Evolutionary conservation across 805 yeast species (phyloP).

Genomic region (Metschnikowia vanudenii): DNA sequence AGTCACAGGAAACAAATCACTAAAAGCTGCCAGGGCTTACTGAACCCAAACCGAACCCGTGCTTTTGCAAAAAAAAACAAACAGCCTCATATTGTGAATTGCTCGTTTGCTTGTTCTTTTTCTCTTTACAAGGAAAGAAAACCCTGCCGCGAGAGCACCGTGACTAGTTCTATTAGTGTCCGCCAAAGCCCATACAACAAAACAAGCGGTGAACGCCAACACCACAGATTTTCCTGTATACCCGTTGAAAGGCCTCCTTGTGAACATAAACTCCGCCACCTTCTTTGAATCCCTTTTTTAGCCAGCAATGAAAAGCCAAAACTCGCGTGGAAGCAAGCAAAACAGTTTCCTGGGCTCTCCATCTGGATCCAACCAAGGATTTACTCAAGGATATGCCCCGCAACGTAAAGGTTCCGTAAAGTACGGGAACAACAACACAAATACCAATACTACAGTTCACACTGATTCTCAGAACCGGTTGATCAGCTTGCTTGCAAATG

Average conservation of each 20-base stretch:
- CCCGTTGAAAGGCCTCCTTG: background rate
- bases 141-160: no score
- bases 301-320: conserved; percentile 10
- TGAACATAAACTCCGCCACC: no score
- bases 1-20: background rate
- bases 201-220: background rate
- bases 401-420: conserved; percentile 5
- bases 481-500: conserved; percentile 16
- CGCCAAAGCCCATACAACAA: no score
- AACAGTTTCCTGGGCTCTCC: conserved; percentile 4
- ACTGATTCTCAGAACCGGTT: conserved; percentile 5
- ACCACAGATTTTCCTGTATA: background rate
- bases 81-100: no score
- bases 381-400: background rate
- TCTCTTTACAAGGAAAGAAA: no score
- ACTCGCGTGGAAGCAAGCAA: conserved; percentile 13
- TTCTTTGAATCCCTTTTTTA: background rate
- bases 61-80: no score
- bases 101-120: no score
- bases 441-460: background rate
- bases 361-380: background rate
- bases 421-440: background rate
- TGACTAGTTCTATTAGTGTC: no score
- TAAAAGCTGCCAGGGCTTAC: no score
- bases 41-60: no score